These are phyloP conservation scores for Skeletonema menzelii DNA, from an alignment of 108 stramenopile genomes.

Conservation along the genomic window DNA sequence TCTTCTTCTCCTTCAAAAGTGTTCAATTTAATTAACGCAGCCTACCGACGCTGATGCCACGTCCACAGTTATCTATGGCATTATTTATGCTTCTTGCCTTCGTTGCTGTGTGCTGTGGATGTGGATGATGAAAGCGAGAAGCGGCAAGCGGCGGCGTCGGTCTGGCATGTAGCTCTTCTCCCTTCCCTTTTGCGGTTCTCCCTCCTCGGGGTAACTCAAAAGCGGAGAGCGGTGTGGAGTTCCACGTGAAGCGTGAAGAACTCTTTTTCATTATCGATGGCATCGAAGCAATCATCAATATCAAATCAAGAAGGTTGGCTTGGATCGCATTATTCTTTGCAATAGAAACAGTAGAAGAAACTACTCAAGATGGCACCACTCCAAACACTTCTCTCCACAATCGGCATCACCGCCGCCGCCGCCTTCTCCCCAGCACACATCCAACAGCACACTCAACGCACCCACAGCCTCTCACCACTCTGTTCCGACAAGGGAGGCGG, in stretches of 20 bases:
- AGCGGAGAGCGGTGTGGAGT: too few relatives aligned
- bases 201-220: too few relatives aligned
- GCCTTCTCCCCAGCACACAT: constrained; percentile 27
- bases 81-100: too few relatives aligned
- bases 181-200: too few relatives aligned
- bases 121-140: too few relatives aligned
- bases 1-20: neutral
- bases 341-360: neutral
- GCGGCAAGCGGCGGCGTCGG: too few relatives aligned
- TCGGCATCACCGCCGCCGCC: constrained; percentile 13
- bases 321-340: neutral
- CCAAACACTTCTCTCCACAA: constrained; percentile 11
- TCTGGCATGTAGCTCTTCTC: too few relatives aligned
- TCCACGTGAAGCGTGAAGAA: too few relatives aligned
- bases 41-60: neutral
- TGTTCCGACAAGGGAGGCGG: constrained; percentile 57
- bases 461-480: constrained; percentile 7
- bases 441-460: constrained; percentile 1
- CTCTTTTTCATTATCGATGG: too few relatives aligned
- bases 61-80: too few relatives aligned
- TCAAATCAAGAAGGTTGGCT: neutral
- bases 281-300: too few relatives aligned
- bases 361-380: constrained; percentile 19
- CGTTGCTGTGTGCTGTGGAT: too few relatives aligned
- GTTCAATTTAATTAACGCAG: neutral